phyloP scores from a whole-genome alignment of 2,329 filamentous ascomycete genomes.

The Xylaria sp. region DNA sequence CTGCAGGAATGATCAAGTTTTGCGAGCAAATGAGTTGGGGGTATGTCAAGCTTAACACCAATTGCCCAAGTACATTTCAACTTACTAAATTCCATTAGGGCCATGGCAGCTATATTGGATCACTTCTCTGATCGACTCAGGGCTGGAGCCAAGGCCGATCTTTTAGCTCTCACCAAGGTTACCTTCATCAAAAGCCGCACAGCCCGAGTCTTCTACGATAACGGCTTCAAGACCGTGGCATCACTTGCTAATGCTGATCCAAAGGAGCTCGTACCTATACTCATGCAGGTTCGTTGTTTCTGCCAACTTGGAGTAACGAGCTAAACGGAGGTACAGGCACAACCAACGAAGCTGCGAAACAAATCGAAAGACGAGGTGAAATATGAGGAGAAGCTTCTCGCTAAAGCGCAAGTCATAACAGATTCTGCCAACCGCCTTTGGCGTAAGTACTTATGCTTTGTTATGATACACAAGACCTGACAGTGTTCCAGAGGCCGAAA shows the following conservation, averaged over 20 bases:
- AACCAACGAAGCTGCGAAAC: constrained; percentile 71
- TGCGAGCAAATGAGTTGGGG: constrained; percentile 82
- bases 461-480: constrained; percentile 36
- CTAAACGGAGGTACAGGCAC: constrained; percentile 61
- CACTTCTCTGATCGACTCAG: constrained; percentile 80
- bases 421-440: constrained; percentile 76
- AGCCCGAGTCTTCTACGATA: constrained; percentile 79
- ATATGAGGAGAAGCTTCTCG: constrained; percentile 71
- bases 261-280: constrained; percentile 74
- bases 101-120: constrained; percentile 76
- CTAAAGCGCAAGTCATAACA: constrained; percentile 75
- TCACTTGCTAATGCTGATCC: constrained; percentile 76
- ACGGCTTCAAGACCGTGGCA: constrained; percentile 75
- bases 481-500: constrained; percentile 57
- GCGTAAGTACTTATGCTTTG: constrained; percentile 60
- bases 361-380: constrained; percentile 68
- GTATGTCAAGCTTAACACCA: constrained; percentile 51
- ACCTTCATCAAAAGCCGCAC: constrained; percentile 82
- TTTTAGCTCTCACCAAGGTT: constrained; percentile 76
- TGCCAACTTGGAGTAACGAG: background rate
- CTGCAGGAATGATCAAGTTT: constrained; percentile 82
- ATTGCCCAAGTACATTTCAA: background rate
- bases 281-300: constrained; percentile 70
- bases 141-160: constrained; percentile 76
- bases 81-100: constrained; percentile 55